Evolutionary conservation across 805 yeast species (phyloP), one percentile per base, ranked within the genome.

Genomic region (Candida parachauliodes): DNA sequence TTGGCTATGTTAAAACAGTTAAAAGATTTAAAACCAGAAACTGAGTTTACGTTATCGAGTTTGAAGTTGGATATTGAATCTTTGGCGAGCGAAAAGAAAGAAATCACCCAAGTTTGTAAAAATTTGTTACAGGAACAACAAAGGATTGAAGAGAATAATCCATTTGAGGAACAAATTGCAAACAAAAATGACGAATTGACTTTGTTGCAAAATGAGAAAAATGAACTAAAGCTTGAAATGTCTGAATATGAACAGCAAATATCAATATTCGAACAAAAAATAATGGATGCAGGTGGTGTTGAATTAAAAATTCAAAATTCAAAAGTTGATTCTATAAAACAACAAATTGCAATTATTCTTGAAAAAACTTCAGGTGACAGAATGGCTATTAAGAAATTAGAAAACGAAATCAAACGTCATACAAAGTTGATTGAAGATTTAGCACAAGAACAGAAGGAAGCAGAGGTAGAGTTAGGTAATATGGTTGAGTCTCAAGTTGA

Each of bases 281-380:
- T 93, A 27, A 78, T 89, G 85, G 81, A 84, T 34, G 82, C 87
- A 37, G 99, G 99, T 37, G 99, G 99, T 43, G 81, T 85, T 7
- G 79, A 79, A 44, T 68, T 93, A 45, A 78, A 86, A 40, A 57
- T 84, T 43, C 96, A 88, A 50, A 83, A 79, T 43, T 76, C 94
- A 1, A 83, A 79, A 51, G 96, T 93, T 7, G 88, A 80, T 49
- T 83, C 94, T 1, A 67, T 83, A 23, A 66, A 69, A 29, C 85
- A 83, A 48, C 75, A 77, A 50, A 73, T 84, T 20, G 85, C 80
- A 37, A 74, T 82, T 14, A 56, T 79, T 10, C 65, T 62, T 24
- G 76, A 76, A 30, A 79, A 77, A 48, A 68, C 79, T 10, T 69
- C 81, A 4, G 74, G 72, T 21, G 85, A 78, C 40, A 74, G 69